Percentiles rank a stretch among this genome's conserved stretches.
Conservation (phyloP, 345 rosid genomes). For the Syzygium aromaticum region DNA sequence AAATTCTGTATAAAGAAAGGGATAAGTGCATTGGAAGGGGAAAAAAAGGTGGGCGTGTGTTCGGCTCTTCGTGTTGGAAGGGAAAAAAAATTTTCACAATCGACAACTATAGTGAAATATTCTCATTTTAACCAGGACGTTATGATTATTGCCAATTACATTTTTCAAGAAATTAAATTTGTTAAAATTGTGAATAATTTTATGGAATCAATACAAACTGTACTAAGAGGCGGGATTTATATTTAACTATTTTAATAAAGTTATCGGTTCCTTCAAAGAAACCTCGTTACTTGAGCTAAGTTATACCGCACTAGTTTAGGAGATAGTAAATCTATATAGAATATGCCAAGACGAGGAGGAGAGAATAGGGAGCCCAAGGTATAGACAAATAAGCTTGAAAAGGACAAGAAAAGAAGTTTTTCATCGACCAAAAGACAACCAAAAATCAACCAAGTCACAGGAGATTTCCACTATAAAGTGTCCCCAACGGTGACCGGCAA, state of each 20-base stretch:
- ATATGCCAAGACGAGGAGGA: not conserved
- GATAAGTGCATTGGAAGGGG: not conserved
- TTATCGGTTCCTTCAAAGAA: not conserved
- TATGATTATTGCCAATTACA: no score
- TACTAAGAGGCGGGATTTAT: not conserved
- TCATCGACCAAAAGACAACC: not conserved
- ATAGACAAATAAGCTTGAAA: not conserved
- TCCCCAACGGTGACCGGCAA: not conserved
- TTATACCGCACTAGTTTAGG: not conserved
- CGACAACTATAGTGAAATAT: not conserved
- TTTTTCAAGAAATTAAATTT: not conserved
- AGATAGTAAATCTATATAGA: not conserved
- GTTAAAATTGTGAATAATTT: not conserved
- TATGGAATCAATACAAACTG: not conserved
- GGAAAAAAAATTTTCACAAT: not conserved
- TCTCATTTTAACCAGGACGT: no score
- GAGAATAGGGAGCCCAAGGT: not conserved
- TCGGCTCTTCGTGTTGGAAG: not conserved
- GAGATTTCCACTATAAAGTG: not conserved
- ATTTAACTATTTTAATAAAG: not conserved
- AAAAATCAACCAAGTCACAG: not conserved
- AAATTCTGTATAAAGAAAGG: not conserved
- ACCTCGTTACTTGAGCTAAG: not conserved
- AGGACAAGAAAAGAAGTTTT: not conserved
- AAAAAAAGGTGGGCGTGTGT: not conserved